Evolutionary conservation across 768 basidiomycete genomes (phyloP), one percentile per base, ranked within the genome.

Genomic region (Heimioporus sp.): DNA sequence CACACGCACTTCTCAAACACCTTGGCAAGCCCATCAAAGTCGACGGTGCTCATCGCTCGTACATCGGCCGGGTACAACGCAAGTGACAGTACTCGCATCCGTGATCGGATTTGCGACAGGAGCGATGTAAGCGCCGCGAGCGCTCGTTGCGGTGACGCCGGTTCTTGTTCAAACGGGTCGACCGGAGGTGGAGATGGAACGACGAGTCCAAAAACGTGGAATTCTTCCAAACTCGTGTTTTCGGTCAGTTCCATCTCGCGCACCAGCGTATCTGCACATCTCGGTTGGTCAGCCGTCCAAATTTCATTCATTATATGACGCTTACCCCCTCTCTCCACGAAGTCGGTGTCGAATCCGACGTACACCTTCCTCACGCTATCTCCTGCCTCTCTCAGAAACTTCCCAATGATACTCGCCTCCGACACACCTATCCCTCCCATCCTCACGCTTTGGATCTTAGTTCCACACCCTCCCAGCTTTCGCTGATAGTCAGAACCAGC

Each of bases 161-260:
- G 43, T 6, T 54, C 56, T 21, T 57, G 51, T 5, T 48, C 62
- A n/a, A 60, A 64, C 28, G 62, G 59, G 46, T 65, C 61, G 17
- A 32, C 43, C 2, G 49, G 64, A 7, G 68, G 62, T 38, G 65
- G 67, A 28, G 68, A 65, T 17, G 65, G 67, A 41, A 70, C 58
- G 13, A 69, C 59, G 10, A 69, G 62, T 7, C 65, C 67, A 49
- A 71, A 71, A 24, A 69, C 56, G 49, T 71, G 69, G 37, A 66
- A 52, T 48, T 67, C 69, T 44, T 59, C 59, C 24, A 69, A 55
- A 40, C 47, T 53, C 24, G 46, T 56, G 43, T 67, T 71, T 16
- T 56, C 49, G 0, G 61, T 51, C 16, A 69, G 67, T 16, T 59
- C 51, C 31, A 71, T 59, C 21, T 69, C 63, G 20, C 46, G 58